Base-by-base conservation (phyloP, 2,329 filamentous ascomycete genomes). In the Aspergillus transmontanensis region DNA sequence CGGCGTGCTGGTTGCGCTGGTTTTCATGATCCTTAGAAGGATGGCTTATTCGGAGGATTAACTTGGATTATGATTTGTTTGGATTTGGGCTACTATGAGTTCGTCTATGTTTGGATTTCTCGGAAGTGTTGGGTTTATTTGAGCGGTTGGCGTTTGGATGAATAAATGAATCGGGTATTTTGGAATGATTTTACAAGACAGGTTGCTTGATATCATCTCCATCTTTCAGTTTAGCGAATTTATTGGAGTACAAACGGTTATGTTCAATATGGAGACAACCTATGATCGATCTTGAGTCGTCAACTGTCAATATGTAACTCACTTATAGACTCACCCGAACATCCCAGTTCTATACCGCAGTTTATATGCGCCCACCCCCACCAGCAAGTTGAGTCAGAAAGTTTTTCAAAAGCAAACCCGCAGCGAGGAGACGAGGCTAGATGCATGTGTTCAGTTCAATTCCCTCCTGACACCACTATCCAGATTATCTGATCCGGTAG, bases 1-100 rank as follows among this genome's bases (percentile, higher is more conserved):
- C 26, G 89, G 87, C 7, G 78, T 97, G 21, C 81, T 92, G 0
- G 83, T 92, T 16, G 82, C 91, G 30, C 80, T 97, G 23, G 80
- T 89, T 4, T 86, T 91, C 26, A 86, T 96, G 82, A 80, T 97
- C 4, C 66, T 86, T 28, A 82, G 81, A 61, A 83, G 83, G 62
- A 76, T 85, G 23, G 64, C 68, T 16, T 66, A 67, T 19, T 60
- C 68, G 5, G 72, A 75, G 6, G 70, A 74, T 21, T 55, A 39
- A 23, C 11, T 16, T 39, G 14, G 28, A 16, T 6, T 41, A 19
- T 41, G 39, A 3, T 34, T 55, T 10, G 34, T n/a, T 23, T 39
- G 21, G 19, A 1, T 12, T 23, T 39, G 34, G 11, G 19, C 12
- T 12, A 36, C n/a, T 36, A 12, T n/a, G 19, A n/a, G 30, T 14